Evolutionary conservation across 441 rosid genomes (phyloP).

Genomic region (Hura crepitans): DNA sequence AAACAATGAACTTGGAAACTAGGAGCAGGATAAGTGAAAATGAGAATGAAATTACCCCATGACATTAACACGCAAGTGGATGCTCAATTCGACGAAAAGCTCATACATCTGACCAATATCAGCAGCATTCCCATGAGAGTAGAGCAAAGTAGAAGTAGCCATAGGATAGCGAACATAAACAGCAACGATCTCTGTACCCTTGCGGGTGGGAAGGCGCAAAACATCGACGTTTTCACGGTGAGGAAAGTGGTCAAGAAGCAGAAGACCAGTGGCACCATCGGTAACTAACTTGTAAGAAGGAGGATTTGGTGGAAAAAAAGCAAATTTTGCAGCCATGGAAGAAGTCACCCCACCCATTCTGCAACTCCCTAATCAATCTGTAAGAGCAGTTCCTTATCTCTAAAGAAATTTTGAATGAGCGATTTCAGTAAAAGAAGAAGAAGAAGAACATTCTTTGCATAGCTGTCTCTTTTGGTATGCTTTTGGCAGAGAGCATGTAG

Average conservation of each 20-base stretch:
- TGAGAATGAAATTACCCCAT: slow-evolving; percentile 59
- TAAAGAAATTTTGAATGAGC: slow-evolving; percentile 11
- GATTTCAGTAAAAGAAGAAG: slow-evolving; percentile 1
- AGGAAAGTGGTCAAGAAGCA: slow-evolving; percentile 70
- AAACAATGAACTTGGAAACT: not conserved
- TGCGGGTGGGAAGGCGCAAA: slow-evolving; percentile 64
- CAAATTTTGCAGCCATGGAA: slow-evolving; percentile 94
- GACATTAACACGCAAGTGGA: slow-evolving; percentile 82
- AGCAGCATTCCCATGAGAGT: slow-evolving; percentile 99
- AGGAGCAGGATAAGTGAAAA: slow-evolving; percentile 9
- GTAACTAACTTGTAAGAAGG: slow-evolving; percentile 78
- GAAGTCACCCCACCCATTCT: slow-evolving; percentile 95
- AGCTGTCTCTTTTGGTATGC: not conserved
- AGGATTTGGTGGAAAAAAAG: slow-evolving; percentile 95
- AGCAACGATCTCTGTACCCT: slow-evolving; percentile 81
- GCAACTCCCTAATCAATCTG: not conserved
- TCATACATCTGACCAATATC: slow-evolving; percentile 99
- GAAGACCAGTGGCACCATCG: slow-evolving; percentile 72
- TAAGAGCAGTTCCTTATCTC: not conserved
- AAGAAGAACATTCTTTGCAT: slow-evolving; percentile 17
- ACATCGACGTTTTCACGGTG: slow-evolving; percentile 91
- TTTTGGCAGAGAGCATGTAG: slow-evolving; percentile 16
- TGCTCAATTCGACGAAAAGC: slow-evolving; percentile 92
- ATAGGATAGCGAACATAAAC: slow-evolving; percentile 73
- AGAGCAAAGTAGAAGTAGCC: slow-evolving; percentile 85